A percentile compares a stretch with the other conserved stretches of the same genome.
phyloP scores from a whole-genome alignment of 2,329 filamentous ascomycete genomes.

The Biscogniauxia marginata region DNA sequence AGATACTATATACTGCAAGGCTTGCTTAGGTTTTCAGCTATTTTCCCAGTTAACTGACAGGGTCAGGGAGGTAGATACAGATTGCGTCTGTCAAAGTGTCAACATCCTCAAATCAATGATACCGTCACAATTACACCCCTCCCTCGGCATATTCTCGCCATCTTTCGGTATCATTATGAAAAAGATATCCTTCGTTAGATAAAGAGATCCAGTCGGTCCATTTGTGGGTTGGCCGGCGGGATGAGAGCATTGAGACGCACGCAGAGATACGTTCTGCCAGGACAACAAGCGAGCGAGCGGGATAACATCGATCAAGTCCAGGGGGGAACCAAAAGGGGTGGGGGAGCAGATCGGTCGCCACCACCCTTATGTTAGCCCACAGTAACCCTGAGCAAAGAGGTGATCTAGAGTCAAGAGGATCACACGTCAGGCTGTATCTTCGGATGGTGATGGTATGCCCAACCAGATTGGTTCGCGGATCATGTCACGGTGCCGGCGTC shows the following conservation, averaged over 20 bases:
- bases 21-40: neutral
- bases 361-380: neutral
- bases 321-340: no score
- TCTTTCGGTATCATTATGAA: conserved; percentile 23
- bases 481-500: neutral
- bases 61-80: neutral
- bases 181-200: neutral
- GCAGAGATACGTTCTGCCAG: neutral
- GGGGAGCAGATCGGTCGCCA: neutral
- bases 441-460: neutral
- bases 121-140: conserved; percentile 18
- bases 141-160: conserved; percentile 30
- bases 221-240: neutral
- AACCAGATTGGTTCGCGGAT: neutral
- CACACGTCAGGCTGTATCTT: neutral
- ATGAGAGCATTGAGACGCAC: no score
- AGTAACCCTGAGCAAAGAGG: neutral
- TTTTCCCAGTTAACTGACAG: neutral
- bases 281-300: neutral
- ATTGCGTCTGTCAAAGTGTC: neutral
- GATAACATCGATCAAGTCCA: neutral
- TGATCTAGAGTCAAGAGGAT: neutral
- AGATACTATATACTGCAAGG: neutral
- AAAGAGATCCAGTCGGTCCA: neutral
- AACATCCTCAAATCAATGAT: neutral